Evolutionary conservation across 352 stramenopile genomes (phyloP).

Genomic region (Globisporangium heterothallicum): DNA sequence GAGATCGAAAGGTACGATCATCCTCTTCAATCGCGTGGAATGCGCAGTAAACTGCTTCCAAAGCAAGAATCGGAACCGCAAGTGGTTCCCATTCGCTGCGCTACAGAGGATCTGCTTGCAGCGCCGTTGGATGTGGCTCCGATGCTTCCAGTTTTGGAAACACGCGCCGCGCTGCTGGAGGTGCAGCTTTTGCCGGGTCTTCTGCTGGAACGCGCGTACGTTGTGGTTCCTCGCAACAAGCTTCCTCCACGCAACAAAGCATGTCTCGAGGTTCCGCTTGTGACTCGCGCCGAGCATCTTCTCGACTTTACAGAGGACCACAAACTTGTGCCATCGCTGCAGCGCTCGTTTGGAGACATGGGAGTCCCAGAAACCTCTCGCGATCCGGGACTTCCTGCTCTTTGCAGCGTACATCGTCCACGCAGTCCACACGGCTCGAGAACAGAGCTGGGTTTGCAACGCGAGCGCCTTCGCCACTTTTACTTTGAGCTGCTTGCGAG

Average conservation of each 20-base stretch:
- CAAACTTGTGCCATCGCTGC: constrained; percentile 31
- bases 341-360: constrained; percentile 12
- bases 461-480: constrained; percentile 25
- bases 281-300: constrained; percentile 33
- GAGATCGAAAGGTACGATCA: constrained; percentile 7
- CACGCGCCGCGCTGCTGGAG: constrained; percentile 7
- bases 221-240: constrained; percentile 11
- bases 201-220: constrained; percentile 20
- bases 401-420: constrained; percentile 22
- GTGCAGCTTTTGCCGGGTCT: constrained; percentile 8
- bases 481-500: constrained; percentile 13
- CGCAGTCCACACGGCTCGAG: constrained; percentile 22
- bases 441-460: constrained; percentile 22
- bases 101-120: constrained; percentile 32
- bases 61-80: constrained; percentile 46
- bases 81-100: constrained; percentile 24
- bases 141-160: constrained; percentile 32
- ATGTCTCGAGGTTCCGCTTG: constrained; percentile 16
- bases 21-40: constrained; percentile 20
- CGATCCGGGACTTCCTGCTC: constrained; percentile 12
- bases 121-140: constrained; percentile 19
- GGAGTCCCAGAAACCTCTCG: constrained; percentile 6
- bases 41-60: constrained; percentile 41
- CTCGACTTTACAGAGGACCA: constrained; percentile 47
- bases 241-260: constrained; percentile 48